phyloP scores from a whole-genome alignment of 2,329 filamentous ascomycete species.

The Fusarium sp. region DNA sequence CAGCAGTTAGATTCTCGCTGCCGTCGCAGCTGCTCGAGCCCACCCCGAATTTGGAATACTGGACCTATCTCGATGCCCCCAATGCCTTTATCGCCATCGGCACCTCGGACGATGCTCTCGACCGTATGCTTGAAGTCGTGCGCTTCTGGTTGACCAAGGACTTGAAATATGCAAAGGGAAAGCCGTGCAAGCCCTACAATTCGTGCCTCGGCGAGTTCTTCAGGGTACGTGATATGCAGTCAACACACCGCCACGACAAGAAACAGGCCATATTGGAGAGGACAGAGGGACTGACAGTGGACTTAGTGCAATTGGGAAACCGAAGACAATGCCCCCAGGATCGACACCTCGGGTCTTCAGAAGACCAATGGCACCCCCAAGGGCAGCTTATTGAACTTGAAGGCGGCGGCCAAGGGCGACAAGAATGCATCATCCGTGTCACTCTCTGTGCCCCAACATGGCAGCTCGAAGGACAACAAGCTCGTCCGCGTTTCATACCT shows the following conservation, averaged over 20 bases:
- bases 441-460: slow-evolving; percentile 60
- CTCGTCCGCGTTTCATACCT: slow-evolving; percentile 87
- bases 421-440: slow-evolving; percentile 58
- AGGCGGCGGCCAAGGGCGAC: slow-evolving; percentile 54
- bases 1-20: slow-evolving; percentile 92
- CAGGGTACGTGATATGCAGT: slow-evolving; percentile 65
- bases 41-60: slow-evolving; percentile 97
- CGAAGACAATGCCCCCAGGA: slow-evolving; percentile 75
- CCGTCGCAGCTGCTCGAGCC: slow-evolving; percentile 95
- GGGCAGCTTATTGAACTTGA: slow-evolving; percentile 57
- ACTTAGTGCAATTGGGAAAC: slow-evolving; percentile 92
- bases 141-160: slow-evolving; percentile 99
- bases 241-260: not conserved
- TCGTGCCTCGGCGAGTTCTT: slow-evolving; percentile 98
- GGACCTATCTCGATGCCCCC: slow-evolving; percentile 96
- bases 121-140: slow-evolving; percentile 92
- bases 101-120: slow-evolving; percentile 87
- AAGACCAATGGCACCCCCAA: slow-evolving; percentile 49
- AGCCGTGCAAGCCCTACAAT: slow-evolving; percentile 99
- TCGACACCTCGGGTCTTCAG: slow-evolving; percentile 59
- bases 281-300: slow-evolving; percentile 25
- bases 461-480: slow-evolving; percentile 55
- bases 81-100: slow-evolving; percentile 86
- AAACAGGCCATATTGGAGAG: not conserved
- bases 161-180: slow-evolving; percentile 97